Conservation (phyloP, 495 filamentous ascomycete genomes). For the Cairneyella variabilis region DNA sequence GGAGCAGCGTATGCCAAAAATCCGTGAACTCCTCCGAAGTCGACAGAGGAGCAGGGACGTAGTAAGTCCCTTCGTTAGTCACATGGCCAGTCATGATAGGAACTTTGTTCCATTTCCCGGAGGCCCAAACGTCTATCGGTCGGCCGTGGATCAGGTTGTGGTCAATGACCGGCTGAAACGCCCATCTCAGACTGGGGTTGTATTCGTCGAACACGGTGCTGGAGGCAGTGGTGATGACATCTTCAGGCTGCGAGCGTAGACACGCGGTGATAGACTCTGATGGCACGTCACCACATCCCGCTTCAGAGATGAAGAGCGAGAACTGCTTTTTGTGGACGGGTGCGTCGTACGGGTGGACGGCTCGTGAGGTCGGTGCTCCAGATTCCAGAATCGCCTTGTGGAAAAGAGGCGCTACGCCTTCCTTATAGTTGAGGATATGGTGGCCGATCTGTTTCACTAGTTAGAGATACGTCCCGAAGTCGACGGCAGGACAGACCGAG, state of each 20-base stretch:
- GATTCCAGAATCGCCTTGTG: constrained; percentile 63
- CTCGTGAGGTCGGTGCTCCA: constrained; percentile 55
- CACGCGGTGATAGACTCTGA: constrained; percentile 43
- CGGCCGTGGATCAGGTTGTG: constrained; percentile 49
- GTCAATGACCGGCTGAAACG: constrained; percentile 66
- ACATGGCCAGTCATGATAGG: constrained; percentile 61
- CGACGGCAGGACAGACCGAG: constrained; percentile 3
- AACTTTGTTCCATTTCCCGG: constrained; percentile 47
- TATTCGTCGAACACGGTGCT: constrained; percentile 49
- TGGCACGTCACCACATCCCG: constrained; percentile 36
- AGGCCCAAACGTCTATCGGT: constrained; percentile 53
- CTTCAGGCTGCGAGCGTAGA: constrained; percentile 46
- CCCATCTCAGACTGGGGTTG: constrained; percentile 53
- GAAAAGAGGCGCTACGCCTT: constrained; percentile 37
- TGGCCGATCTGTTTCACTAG: constrained; percentile 46
- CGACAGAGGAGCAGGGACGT: constrained; percentile 45
- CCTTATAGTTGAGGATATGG: constrained; percentile 49
- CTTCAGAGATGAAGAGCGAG: constrained; percentile 43
- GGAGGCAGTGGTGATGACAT: constrained; percentile 43
- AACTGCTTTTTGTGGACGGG: constrained; percentile 55
- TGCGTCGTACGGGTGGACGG: constrained; percentile 55
- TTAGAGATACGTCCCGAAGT: neutral
- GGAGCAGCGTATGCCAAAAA: constrained; percentile 55
- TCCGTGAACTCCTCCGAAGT: constrained; percentile 43
- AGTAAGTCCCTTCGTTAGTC: constrained; percentile 59